Percentiles rank a stretch among this genome's conserved stretches.
phyloP scores from a whole-genome alignment of 257 asterid genomes.

The Capsicum rhomboideum region DNA sequence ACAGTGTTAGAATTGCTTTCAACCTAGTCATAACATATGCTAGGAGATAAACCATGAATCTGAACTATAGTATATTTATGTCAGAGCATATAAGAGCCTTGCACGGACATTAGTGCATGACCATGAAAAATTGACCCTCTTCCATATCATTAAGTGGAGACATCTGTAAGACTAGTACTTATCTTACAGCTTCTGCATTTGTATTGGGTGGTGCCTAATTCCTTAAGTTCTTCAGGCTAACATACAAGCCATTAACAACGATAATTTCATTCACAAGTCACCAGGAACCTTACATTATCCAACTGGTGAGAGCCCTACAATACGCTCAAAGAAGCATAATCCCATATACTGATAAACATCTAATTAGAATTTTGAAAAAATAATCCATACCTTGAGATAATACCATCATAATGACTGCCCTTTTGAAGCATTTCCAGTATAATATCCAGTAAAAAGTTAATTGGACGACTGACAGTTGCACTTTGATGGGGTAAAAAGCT shows the following conservation, averaged over 20 bases:
- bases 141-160: background rate
- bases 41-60: background rate
- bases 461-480: conserved; percentile 31
- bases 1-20: background rate
- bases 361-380: background rate
- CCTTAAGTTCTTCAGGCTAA: background rate
- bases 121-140: background rate
- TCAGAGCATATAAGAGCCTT: background rate
- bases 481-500: conserved; percentile 61
- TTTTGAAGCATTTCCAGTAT: conserved; percentile 57
- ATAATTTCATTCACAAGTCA: background rate
- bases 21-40: background rate
- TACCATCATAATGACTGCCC: conserved; percentile 28
- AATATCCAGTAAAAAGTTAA: conserved; percentile 48
- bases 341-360: background rate
- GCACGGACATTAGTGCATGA: background rate
- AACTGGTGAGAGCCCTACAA: background rate
- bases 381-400: conserved; percentile 43
- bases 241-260: background rate
- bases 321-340: background rate
- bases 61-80: background rate
- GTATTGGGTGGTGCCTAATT: background rate
- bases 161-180: background rate
- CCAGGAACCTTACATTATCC: background rate
- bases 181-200: background rate